Evolutionary conservation across 225 moss, liverwort and hornwort genomes (phyloP), one percentile per base, ranked within the genome.

Genomic region (Polytrichum formosum): DNA sequence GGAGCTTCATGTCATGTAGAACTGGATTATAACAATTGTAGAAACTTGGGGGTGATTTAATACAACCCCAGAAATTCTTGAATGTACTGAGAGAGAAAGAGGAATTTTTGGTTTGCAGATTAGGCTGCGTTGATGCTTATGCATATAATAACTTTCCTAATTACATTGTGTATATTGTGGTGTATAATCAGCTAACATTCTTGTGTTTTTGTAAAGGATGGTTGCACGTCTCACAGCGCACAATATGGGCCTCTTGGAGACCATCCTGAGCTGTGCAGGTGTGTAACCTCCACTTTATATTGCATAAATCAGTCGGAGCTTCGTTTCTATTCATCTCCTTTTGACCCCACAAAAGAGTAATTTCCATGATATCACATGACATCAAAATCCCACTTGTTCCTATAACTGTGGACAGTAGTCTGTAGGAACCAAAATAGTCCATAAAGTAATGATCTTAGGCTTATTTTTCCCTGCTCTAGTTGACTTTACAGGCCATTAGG

Each of bases 261-360:
- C 90, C 68, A 85, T 92, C 58, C 73, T 92, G 27, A 90, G 90
- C 65, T 90, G 87, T 71, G 75, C 87, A 80, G 90, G 91, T 92
- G 73, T 22, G 13, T 26, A 56, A 25, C 28, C 25, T 61, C 35
- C 35, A 46, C 67, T 67, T 26, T 37, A 66, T 7, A 66, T 66
- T 25, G 25, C 10, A 22, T 60, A n/a, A 9, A 7, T 5, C 7
- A 37, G 46, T 13, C 18, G 35, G 33, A 37, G 21, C 1, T n/a
- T 8, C 35, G 20, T 46, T 37, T 21, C 37, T 21, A 31, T 25
- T 53, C 21, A 23, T 68, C 28, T 23, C 25, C 28, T 19, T 30
- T n/a, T 29, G 21, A 28, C 23, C 6, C 20, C 21, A 20, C 33
- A 28, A 21, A 18, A n/a, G 46, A 46, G 60, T 35, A 19, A 18